A percentile compares a stretch with the other conserved stretches of the same genome.
These are phyloP conservation scores for Backusella australiensis DNA, from an alignment of 192 early-diverging fungal species.

Conservation along the genomic window DNA sequence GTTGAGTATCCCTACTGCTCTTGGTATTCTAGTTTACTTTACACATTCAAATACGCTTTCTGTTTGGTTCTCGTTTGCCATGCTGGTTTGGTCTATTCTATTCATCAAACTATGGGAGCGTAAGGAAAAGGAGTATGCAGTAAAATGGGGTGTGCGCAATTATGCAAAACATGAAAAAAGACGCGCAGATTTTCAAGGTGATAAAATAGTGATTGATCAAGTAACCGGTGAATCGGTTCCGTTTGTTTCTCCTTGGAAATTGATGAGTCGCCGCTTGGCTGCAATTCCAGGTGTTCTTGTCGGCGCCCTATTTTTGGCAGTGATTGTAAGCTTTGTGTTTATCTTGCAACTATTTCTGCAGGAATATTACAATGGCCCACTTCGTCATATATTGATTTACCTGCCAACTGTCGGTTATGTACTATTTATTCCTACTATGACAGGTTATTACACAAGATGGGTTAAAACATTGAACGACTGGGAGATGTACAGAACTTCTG, in stretches of 20 bases:
- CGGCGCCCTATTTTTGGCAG: slow-evolving; percentile 56
- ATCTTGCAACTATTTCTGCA: slow-evolving; percentile 70
- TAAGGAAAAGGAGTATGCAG: slow-evolving; percentile 67
- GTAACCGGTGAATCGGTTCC: slow-evolving; percentile 74
- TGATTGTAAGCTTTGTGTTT: slow-evolving; percentile 67
- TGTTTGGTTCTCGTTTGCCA: slow-evolving; percentile 59
- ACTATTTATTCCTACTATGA: slow-evolving; percentile 70
- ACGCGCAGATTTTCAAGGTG: slow-evolving; percentile 70
- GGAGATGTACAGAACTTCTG: slow-evolving; percentile 81
- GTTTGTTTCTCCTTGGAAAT: slow-evolving; percentile 67
- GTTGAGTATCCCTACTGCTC: slow-evolving; percentile 64
- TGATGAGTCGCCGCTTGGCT: slow-evolving; percentile 60
- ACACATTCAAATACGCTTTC: slow-evolving; percentile 54
- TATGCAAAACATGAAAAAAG: slow-evolving; percentile 57
- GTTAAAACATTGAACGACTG: slow-evolving; percentile 66
- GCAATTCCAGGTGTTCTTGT: slow-evolving; percentile 58
- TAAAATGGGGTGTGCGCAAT: slow-evolving; percentile 73
- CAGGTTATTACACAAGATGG: slow-evolving; percentile 59
- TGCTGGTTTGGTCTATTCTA: slow-evolving; percentile 66
- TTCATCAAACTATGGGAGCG: slow-evolving; percentile 86
- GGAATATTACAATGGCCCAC: slow-evolving; percentile 83
- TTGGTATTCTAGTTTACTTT: slow-evolving; percentile 63
- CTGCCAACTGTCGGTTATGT: slow-evolving; percentile 75
- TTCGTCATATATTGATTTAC: slow-evolving; percentile 56
- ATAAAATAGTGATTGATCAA: slow-evolving; percentile 55